Evolutionary conservation across 148 eudicot species (phyloP).

Genomic region (Camellia japonica): DNA sequence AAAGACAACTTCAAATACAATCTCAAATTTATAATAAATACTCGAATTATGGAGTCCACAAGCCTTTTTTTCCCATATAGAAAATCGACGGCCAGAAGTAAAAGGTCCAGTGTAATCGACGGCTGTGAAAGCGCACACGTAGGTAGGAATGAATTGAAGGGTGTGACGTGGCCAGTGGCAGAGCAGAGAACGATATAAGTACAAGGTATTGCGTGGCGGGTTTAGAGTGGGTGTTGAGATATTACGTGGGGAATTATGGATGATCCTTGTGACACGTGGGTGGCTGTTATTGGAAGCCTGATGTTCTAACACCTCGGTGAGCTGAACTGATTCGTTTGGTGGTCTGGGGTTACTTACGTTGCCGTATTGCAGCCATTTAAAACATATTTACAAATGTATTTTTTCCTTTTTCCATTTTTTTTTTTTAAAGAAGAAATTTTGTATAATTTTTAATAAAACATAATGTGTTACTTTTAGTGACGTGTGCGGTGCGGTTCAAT

Average conservation of each 20-base stretch:
- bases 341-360: conserved; percentile 20
- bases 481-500: too few relatives aligned
- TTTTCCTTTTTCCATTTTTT: neutral
- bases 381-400: neutral
- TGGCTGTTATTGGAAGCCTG: neutral
- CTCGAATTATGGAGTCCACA: conserved; percentile 22
- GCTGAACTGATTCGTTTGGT: conserved; percentile 3
- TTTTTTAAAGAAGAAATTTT: too few relatives aligned
- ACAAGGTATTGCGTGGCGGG: conserved; percentile 18
- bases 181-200: conserved; percentile 5
- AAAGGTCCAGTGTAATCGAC: neutral
- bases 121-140: conserved; percentile 10
- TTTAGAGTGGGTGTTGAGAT: conserved; percentile 14
- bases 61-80: neutral
- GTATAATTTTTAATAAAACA: too few relatives aligned
- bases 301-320: too few relatives aligned
- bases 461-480: too few relatives aligned
- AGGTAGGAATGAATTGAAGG: too few relatives aligned
- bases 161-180: conserved; percentile 15
- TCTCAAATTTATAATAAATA: neutral
- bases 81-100: conserved; percentile 13
- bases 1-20: neutral
- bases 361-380: conserved; percentile 22
- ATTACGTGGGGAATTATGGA: conserved; percentile 8
- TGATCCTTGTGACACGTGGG: conserved; percentile 16